Conservation (phyloP, 495 filamentous ascomycete species). For the Sabuloglossum arenarium region DNA sequence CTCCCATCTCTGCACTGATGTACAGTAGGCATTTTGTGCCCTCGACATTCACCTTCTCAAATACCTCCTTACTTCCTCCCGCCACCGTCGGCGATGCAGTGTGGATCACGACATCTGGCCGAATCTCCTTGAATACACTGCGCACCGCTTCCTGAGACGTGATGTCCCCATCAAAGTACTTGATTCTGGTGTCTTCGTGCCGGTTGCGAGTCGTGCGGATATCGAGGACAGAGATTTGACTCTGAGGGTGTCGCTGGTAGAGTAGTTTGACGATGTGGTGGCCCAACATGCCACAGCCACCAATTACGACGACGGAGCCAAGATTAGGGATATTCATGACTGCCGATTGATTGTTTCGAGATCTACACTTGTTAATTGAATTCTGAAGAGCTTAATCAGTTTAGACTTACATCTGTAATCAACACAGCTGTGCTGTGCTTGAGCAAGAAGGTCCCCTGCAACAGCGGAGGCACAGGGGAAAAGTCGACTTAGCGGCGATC, state of each 20-base stretch:
- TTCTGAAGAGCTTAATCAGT: background rate
- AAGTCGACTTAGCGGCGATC: too few relatives aligned
- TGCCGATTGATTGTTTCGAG: background rate
- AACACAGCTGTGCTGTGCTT: background rate
- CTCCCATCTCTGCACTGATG: conserved; percentile 44
- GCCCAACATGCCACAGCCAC: conserved; percentile 33
- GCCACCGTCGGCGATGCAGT: conserved; percentile 35
- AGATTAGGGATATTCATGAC: conserved; percentile 1
- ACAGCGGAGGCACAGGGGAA: too few relatives aligned
- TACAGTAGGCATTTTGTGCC: conserved; percentile 66
- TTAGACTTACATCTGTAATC: background rate
- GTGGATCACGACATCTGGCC: conserved; percentile 84
- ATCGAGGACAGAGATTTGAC: conserved; percentile 66
- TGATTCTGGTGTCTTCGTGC: conserved; percentile 34
- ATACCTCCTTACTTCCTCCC: conserved; percentile 25
- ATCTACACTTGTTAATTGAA: background rate
- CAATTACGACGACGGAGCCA: conserved; percentile 26
- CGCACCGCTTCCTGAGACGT: conserved; percentile 46
- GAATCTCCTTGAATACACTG: conserved; percentile 41
- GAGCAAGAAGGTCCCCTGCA: too few relatives aligned
- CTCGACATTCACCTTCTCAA: conserved; percentile 78
- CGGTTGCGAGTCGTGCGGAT: conserved; percentile 59
- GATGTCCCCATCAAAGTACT: conserved; percentile 76
- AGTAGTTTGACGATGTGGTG: conserved; percentile 29
- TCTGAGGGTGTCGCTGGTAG: conserved; percentile 20